phyloP scores from a whole-genome alignment of 371 early-diverging fungal species.

The Mucor ambiguus region DNA sequence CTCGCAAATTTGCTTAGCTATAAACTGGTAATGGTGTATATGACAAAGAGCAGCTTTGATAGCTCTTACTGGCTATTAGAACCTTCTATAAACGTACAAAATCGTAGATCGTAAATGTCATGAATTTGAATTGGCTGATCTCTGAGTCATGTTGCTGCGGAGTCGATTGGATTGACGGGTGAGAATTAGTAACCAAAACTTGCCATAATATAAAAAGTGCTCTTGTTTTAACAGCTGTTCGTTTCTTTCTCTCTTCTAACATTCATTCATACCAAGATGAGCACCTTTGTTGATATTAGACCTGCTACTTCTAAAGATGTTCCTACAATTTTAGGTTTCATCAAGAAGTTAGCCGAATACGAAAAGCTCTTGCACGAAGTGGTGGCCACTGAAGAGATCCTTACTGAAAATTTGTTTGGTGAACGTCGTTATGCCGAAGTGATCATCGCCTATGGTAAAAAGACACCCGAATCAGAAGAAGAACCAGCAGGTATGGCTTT shows the following conservation, averaged over 20 bases:
- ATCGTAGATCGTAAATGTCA: no score
- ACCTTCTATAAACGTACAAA: no score
- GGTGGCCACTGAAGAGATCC: slow-evolving; percentile 68
- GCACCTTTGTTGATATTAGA: slow-evolving; percentile 42
- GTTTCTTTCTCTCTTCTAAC: background rate
- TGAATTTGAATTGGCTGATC: no score
- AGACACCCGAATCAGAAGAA: slow-evolving; percentile 26
- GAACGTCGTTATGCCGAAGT: slow-evolving; percentile 69
- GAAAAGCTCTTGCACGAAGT: slow-evolving; percentile 76
- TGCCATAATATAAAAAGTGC: no score
- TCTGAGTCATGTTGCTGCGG: no score
- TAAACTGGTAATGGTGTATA: no score
- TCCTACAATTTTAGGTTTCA: slow-evolving; percentile 67
- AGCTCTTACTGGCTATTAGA: no score
- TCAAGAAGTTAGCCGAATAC: slow-evolving; percentile 74
- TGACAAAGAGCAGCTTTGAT: no score
- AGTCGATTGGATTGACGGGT: no score
- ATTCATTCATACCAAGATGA: background rate
- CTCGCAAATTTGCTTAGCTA: no score
- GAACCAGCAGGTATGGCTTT: slow-evolving; percentile 78
- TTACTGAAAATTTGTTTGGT: slow-evolving; percentile 67
- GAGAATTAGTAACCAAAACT: no score
- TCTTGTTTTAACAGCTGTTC: background rate
- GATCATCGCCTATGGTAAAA: slow-evolving; percentile 58
- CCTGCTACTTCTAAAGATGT: slow-evolving; percentile 66